These are phyloP conservation scores for Saccharomycopsis microspora DNA, from an alignment of 805 yeast species.

Conservation along the genomic window DNA sequence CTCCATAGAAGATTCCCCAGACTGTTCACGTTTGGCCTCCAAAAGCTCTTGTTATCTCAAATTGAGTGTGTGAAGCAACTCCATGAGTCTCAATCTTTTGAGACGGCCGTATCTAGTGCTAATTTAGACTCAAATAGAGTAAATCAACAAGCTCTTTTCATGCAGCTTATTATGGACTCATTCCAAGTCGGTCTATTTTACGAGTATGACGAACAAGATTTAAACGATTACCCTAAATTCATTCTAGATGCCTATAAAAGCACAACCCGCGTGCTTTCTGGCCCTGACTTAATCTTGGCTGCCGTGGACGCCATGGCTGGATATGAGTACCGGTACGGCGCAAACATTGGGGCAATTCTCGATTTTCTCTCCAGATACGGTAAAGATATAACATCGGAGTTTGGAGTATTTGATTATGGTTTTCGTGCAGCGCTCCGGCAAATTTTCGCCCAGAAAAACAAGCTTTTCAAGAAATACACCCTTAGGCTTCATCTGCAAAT, in stretches of 20 bases:
- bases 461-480: background rate
- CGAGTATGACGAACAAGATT: constrained; percentile 30
- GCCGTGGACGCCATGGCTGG: constrained; percentile 35
- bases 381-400: background rate
- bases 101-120: constrained; percentile 21
- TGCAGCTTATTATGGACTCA: constrained; percentile 47
- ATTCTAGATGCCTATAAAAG: background rate
- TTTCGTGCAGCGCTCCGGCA: background rate
- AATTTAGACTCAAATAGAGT: constrained; percentile 30
- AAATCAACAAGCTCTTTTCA: constrained; percentile 32
- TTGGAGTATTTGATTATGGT: too few species aligned
- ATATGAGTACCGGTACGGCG: constrained; percentile 23
- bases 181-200: constrained; percentile 45
- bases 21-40: constrained; percentile 37
- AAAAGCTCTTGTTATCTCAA: constrained; percentile 22
- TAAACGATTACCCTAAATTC: constrained; percentile 1
- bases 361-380: constrained; percentile 36
- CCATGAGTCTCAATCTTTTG: background rate
- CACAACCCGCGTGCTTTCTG: too few species aligned
- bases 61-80: constrained; percentile 8
- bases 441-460: constrained; percentile 1
- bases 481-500: background rate
- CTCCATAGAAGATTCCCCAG: constrained; percentile 64
- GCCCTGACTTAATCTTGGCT: constrained; percentile 26
- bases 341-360: constrained; percentile 22